Conservation (phyloP, 257 asterid species). For the Lavandula angustifolia region DNA sequence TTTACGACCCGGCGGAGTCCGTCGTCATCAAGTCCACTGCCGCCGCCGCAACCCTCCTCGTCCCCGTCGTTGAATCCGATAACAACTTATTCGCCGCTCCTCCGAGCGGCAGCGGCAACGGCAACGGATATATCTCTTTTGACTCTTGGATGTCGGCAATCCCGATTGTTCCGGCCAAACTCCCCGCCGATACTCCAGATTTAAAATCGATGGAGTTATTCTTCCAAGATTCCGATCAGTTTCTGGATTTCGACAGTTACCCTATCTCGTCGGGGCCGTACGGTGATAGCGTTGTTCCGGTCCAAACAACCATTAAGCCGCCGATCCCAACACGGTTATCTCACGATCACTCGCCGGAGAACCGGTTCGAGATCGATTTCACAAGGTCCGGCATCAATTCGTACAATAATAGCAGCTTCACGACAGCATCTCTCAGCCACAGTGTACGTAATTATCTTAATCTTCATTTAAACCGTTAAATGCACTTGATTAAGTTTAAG, state of each 20-base stretch:
- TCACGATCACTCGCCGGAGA: slow-evolving; percentile 43
- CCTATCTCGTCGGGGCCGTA: slow-evolving; percentile 41
- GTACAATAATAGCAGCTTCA: slow-evolving; percentile 53
- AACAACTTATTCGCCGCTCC: neutral
- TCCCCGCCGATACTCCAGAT: slow-evolving; percentile 37
- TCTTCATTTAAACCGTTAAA: neutral
- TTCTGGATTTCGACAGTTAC: slow-evolving; percentile 62
- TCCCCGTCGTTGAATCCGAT: slow-evolving; percentile 23
- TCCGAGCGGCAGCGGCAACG: neutral
- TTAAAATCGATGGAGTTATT: slow-evolving; percentile 55
- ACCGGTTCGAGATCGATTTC: slow-evolving; percentile 68
- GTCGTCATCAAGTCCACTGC: slow-evolving; percentile 53
- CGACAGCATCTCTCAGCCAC: slow-evolving; percentile 59
- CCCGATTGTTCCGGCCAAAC: slow-evolving; percentile 35
- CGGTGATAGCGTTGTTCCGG: slow-evolving; percentile 80
- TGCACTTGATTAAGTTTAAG: neutral
- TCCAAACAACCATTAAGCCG: slow-evolving; percentile 45
- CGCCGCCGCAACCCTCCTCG: slow-evolving; percentile 27
- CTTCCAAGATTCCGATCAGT: slow-evolving; percentile 58
- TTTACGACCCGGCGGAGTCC: slow-evolving; percentile 62
- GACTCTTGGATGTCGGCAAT: slow-evolving; percentile 46
- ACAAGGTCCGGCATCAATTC: slow-evolving; percentile 53
- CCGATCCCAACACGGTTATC: slow-evolving; percentile 34
- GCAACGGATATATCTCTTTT: slow-evolving; percentile 10
- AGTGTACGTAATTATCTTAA: slow-evolving; percentile 65